Conservation (phyloP, 1,139 yeast species). For the Hyphopichia buzzinii region DNA sequence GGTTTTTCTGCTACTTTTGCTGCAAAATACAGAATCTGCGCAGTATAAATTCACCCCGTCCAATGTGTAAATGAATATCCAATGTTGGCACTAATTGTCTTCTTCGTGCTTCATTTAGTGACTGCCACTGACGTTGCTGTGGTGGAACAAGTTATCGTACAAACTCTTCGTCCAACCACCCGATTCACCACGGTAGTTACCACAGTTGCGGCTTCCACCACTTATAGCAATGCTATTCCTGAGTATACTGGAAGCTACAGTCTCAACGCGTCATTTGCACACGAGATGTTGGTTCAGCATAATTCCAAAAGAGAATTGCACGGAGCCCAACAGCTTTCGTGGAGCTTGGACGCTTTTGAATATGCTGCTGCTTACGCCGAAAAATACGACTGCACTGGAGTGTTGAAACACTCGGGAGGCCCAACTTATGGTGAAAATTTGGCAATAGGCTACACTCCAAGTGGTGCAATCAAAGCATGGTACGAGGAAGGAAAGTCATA, state of each 20-base stretch:
- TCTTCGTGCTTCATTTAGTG: no score
- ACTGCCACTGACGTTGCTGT: not conserved
- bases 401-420: conserved; percentile 34
- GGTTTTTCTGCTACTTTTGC: no score
- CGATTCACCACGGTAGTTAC: not conserved
- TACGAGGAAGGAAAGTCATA: conserved; percentile 32
- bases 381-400: conserved; percentile 33
- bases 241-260: conserved; percentile 11
- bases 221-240: conserved; percentile 5
- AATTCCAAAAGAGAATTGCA: conserved; percentile 30
- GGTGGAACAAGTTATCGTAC: not conserved
- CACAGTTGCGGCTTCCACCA: not conserved
- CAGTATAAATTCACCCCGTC: no score
- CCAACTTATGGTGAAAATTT: conserved; percentile 36
- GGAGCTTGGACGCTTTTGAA: conserved; percentile 30
- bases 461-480: conserved; percentile 36
- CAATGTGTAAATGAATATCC: no score
- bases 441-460: conserved; percentile 34
- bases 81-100: no score
- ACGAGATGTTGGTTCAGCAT: conserved; percentile 24
- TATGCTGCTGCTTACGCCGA: conserved; percentile 31
- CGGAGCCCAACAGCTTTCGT: conserved; percentile 24
- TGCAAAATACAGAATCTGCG: no score
- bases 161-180: not conserved
- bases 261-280: conserved; percentile 22